A percentile compares a stretch with the other conserved stretches of the same genome.
Evolutionary conservation across 345 rosid genomes (phyloP).

Genomic region (Erodium maritimum): DNA sequence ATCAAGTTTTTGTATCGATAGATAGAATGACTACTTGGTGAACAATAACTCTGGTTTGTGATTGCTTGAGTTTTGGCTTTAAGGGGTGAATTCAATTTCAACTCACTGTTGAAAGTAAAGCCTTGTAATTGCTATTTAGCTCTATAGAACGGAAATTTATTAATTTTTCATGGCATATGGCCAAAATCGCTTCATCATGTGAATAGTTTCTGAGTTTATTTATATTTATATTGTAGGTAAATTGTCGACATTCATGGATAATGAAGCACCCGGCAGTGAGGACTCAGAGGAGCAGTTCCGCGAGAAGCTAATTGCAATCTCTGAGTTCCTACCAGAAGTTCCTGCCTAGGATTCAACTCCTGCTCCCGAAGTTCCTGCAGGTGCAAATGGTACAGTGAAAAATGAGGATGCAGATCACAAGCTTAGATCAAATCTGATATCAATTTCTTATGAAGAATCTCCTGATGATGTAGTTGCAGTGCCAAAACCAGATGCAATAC

Average conservation of each 20-base stretch:
- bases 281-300: conserved; percentile 12
- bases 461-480: background rate
- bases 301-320: conserved; percentile 17
- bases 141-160: too few species aligned
- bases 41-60: too few species aligned
- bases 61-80: too few species aligned
- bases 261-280: conserved; percentile 7
- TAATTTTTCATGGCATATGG: too few species aligned
- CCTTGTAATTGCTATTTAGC: too few species aligned
- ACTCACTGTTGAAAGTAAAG: too few species aligned
- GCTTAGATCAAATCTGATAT: conserved; percentile 14
- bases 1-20: too few species aligned
- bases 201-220: background rate
- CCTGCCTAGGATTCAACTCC: background rate
- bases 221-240: background rate
- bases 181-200: too few species aligned
- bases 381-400: background rate
- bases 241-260: conserved; percentile 6
- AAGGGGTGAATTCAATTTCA: too few species aligned
- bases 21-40: too few species aligned
- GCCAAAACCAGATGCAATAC: background rate
- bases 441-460: conserved; percentile 9
- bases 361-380: background rate
- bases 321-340: conserved; percentile 10
- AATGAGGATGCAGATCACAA: conserved; percentile 10